Evolutionary conservation across 2,329 filamentous ascomycete species (phyloP), one percentile per base, ranked within the genome.

Genomic region (Trichoderma breve): DNA sequence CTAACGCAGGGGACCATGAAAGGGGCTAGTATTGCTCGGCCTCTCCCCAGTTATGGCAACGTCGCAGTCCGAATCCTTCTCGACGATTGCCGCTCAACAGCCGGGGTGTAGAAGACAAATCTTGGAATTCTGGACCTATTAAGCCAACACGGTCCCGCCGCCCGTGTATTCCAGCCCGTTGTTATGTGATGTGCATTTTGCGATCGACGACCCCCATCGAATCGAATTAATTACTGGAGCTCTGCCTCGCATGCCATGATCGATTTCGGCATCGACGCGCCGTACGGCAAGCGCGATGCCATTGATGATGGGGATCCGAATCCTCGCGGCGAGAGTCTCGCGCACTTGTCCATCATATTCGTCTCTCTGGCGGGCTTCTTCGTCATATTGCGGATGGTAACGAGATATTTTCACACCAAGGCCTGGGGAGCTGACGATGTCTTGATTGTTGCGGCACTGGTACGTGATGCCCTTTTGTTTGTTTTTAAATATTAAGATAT

Each of bases 291-390:
- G 62, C 62, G 62, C 11, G 62, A 65, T 53, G 62, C 62, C 12
- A 65, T 65, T 14, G 62, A 51, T 34, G 62, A 65, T 65, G 62
- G 62, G 39, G 62, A 65, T 14, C 39, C 62, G 28, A 65, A 65
- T 34, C 62, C 62, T 15, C 62, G 62, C 39, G 62, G 62, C 62
- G 15, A 65, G 43, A 65, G n/a, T 39, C 39, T 65, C 0, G 62
- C 62, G 14, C 15, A 53, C 3, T 43, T 65, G 7, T 65, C 62
- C 9, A 65, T 65, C 18, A 65, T 65, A 39, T 65, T 65, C n/a
- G 62, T 65, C 4, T 65, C 26, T 6, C 7, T 65, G 9, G 62
- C 62, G 2, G 62, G 62, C 39, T 34, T 53, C 28, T 65, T 65
- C 11, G 62, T 65, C 11, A 21, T 51, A 6, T 12, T 65, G 18